Evolutionary conservation across 768 basidiomycete species (phyloP).

Genomic region (Suillus ampliporus): DNA sequence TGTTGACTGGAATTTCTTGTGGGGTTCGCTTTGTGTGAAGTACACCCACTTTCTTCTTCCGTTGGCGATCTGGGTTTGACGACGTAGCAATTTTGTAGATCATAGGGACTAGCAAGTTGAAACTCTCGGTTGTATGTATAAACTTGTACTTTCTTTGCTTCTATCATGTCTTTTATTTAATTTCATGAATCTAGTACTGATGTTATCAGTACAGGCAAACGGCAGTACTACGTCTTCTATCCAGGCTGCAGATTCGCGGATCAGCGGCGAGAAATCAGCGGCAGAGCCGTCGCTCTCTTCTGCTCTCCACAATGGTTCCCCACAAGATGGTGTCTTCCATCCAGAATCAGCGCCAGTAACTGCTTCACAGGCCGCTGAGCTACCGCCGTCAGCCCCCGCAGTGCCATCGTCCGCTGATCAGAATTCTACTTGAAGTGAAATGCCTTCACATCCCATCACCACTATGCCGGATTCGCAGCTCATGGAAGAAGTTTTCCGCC

Average conservation of each 20-base stretch:
- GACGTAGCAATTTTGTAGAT: too few relatives aligned
- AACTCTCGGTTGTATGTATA: too few relatives aligned
- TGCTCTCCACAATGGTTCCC: background rate
- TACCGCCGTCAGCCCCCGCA: background rate
- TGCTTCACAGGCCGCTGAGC: background rate
- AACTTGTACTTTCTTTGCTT: too few relatives aligned
- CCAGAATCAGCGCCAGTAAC: background rate
- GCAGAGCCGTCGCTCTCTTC: background rate
- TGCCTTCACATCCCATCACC: conserved; percentile 54
- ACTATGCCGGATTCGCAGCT: conserved; percentile 55
- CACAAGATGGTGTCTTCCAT: background rate
- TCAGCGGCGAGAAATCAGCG: background rate
- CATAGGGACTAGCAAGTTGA: too few relatives aligned
- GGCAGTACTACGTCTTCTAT: background rate
- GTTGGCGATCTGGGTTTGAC: too few relatives aligned
- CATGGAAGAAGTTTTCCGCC: conserved; percentile 63
- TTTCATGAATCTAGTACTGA: too few relatives aligned
- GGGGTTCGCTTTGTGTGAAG: too few relatives aligned
- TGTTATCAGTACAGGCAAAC: conserved; percentile 6
- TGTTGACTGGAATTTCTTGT: too few relatives aligned
- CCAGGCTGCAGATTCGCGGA: background rate
- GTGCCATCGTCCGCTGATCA: conserved; percentile 17
- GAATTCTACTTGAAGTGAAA: conserved; percentile 29
- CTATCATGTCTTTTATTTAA: too few relatives aligned
- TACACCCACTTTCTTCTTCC: too few relatives aligned